phyloP scores from a whole-genome alignment of 2,329 filamentous ascomycete species.

The Geosmithia flava region DNA sequence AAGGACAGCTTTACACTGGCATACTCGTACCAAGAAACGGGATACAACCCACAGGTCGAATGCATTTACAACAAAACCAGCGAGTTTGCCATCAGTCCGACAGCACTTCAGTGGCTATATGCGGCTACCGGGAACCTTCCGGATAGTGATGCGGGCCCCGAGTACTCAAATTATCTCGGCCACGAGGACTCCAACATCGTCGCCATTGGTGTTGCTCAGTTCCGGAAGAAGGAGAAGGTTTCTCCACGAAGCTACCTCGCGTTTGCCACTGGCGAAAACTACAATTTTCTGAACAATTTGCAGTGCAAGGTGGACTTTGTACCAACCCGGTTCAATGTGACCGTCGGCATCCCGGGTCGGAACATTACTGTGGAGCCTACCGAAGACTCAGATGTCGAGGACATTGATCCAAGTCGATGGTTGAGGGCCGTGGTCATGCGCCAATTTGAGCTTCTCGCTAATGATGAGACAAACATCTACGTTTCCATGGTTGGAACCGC shows the following conservation, averaged over 20 bases:
- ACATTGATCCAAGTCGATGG: too few relatives aligned
- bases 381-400: too few relatives aligned
- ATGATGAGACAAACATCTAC: too few relatives aligned
- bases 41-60: conserved; percentile 15
- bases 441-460: too few relatives aligned
- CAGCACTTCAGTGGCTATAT: not conserved
- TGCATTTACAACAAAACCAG: conserved; percentile 22
- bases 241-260: not conserved
- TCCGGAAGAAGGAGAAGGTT: not conserved
- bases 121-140: conserved; percentile 1
- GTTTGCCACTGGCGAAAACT: not conserved
- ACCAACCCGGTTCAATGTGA: too few relatives aligned
- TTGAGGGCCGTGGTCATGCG: too few relatives aligned
- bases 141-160: not conserved
- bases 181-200: not conserved
- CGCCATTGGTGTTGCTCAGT: not conserved
- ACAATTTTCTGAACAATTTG: not conserved
- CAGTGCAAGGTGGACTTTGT: too few relatives aligned
- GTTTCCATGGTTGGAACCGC: too few relatives aligned
- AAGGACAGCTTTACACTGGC: too few relatives aligned
- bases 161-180: conserved; percentile 1
- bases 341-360: too few relatives aligned
- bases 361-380: too few relatives aligned
- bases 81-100: conserved; percentile 9
- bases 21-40: conserved; percentile 19